Conservation (phyloP, 73 alveolate genomes). For the Symbiodinium pilosum region DNA sequence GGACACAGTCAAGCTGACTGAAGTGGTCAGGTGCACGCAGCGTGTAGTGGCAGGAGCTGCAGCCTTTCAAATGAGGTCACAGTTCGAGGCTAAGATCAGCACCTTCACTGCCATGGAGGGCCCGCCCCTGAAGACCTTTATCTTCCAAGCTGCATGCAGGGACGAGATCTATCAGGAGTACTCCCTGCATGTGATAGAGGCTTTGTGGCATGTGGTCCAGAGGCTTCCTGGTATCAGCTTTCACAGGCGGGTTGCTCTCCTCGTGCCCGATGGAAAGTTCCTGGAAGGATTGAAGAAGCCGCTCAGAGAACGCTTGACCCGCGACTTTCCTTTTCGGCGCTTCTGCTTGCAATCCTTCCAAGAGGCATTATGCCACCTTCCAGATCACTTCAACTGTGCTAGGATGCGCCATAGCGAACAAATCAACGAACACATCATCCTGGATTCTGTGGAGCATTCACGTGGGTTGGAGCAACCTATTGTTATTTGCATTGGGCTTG, state of each 20-base stretch:
- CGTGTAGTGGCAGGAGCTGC: conserved; percentile 28
- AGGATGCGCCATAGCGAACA: background rate
- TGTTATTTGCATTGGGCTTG: conserved; percentile 6
- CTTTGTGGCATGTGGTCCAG: background rate
- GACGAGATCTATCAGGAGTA: background rate
- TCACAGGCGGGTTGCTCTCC: conserved; percentile 7
- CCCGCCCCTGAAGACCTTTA: conserved; percentile 21
- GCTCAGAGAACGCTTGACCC: background rate
- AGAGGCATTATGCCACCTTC: background rate
- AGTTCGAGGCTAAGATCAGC: too few species aligned
- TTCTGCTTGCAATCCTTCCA: background rate
- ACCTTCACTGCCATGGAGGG: background rate
- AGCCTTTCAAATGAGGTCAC: background rate
- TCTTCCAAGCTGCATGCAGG: background rate
- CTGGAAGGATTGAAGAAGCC: background rate
- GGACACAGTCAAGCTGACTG: background rate
- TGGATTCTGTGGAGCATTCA: background rate
- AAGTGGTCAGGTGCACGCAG: conserved; percentile 32
- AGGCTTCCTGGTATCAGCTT: background rate
- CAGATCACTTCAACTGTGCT: background rate
- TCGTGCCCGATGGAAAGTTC: conserved; percentile 1
- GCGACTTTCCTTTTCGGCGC: background rate
- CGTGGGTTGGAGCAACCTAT: conserved; percentile 3
- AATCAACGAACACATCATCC: background rate
- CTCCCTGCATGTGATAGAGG: background rate